phyloP scores from a whole-genome alignment of 2,329 filamentous ascomycete species.

The Fusarium anguioides region DNA sequence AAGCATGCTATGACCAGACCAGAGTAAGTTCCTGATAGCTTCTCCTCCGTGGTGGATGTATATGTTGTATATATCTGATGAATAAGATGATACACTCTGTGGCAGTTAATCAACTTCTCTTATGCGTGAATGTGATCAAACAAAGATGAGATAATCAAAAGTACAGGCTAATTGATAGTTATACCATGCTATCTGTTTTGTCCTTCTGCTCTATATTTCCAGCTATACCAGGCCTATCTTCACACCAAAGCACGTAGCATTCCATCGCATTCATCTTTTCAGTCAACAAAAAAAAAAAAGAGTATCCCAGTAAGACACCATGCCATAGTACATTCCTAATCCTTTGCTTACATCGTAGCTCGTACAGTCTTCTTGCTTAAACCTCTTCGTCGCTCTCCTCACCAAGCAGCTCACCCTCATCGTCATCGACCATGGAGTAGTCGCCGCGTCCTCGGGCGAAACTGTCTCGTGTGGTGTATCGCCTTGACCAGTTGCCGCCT shows the following conservation, averaged over 20 bases:
- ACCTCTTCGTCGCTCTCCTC: slow-evolving; percentile 95
- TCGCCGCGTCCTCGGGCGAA: slow-evolving; percentile 90
- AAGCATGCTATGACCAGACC: too few relatives aligned
- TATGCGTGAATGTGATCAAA: too few relatives aligned
- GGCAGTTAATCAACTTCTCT: not conserved
- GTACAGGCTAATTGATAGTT: slow-evolving; percentile 6
- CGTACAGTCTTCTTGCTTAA: slow-evolving; percentile 41
- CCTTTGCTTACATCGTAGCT: slow-evolving; percentile 21
- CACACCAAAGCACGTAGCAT: slow-evolving; percentile 9
- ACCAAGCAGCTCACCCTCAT: slow-evolving; percentile 93
- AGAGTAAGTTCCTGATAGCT: too few relatives aligned
- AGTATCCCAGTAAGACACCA: slow-evolving; percentile 22
- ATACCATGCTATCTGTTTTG: slow-evolving; percentile 13
- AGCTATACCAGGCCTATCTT: slow-evolving; percentile 1
- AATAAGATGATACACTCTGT: not conserved
- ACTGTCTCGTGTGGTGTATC: slow-evolving; percentile 88
- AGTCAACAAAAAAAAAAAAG: slow-evolving; percentile 17
- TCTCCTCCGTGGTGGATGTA: not conserved
- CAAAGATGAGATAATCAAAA: slow-evolving; percentile 1
- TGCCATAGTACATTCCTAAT: slow-evolving; percentile 21
- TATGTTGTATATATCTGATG: not conserved
- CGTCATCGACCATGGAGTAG: slow-evolving; percentile 88
- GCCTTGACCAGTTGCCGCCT: slow-evolving; percentile 65
- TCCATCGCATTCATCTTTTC: slow-evolving; percentile 24
- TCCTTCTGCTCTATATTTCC: slow-evolving; percentile 26